Conservation (phyloP, 306 rosid species). For the Trifolium subterraneum region DNA sequence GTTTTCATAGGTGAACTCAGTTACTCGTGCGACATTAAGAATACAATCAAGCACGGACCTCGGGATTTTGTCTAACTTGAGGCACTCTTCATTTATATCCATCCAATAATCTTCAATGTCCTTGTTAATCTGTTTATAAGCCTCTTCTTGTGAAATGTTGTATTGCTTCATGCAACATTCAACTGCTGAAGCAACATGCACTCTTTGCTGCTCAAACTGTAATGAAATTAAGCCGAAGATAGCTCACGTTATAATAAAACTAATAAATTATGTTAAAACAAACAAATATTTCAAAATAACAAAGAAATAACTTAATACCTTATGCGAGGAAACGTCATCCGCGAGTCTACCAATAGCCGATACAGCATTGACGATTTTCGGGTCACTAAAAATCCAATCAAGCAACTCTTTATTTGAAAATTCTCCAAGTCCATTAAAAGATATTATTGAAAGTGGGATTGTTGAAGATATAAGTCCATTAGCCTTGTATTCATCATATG, state of each 20-base stretch:
- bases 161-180: conserved; percentile 56
- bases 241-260: conserved; percentile 23
- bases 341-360: conserved; percentile 23
- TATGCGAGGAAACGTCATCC: conserved; percentile 47
- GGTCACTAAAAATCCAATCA: conserved; percentile 45
- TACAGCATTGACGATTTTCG: conserved; percentile 41
- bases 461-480: conserved; percentile 21
- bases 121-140: conserved; percentile 21
- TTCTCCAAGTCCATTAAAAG: conserved; percentile 38
- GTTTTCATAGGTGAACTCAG: conserved; percentile 43
- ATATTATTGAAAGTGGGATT: background rate
- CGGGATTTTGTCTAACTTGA: conserved; percentile 35
- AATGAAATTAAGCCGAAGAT: background rate
- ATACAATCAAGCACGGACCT: conserved; percentile 40
- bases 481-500: conserved; percentile 44
- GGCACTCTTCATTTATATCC: conserved; percentile 53
- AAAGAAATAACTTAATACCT: conserved; percentile 31
- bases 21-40: conserved; percentile 45
- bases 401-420: conserved; percentile 38
- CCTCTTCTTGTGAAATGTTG: conserved; percentile 34
- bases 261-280: too few species aligned
- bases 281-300: background rate
- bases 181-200: conserved; percentile 39
- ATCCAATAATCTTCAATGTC: conserved; percentile 43
- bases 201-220: conserved; percentile 41